Conservation (phyloP, 1,139 yeast genomes). For the Pichia norvegensis region DNA sequence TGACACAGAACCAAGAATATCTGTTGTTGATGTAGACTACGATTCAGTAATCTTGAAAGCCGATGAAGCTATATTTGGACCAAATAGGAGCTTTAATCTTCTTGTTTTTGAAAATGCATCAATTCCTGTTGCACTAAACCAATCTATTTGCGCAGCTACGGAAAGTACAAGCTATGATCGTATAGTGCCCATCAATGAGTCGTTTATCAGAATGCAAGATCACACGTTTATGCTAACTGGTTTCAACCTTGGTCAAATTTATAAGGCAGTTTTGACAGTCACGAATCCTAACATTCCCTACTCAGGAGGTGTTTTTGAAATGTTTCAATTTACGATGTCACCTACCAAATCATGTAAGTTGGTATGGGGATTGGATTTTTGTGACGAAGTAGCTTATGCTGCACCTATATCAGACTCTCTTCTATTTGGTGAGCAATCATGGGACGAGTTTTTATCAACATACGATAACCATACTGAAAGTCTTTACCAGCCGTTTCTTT, state of each 20-base stretch:
- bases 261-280: conserved; percentile 58
- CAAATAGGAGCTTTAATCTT: conserved; percentile 32
- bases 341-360: conserved; percentile 56
- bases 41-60: conserved; percentile 53
- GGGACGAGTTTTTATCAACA: conserved; percentile 31
- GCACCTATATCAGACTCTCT: conserved; percentile 54
- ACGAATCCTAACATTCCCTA: conserved; percentile 33
- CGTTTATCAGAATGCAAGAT: conserved; percentile 4
- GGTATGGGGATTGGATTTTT: conserved; percentile 67
- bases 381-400: conserved; percentile 76
- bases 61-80: conserved; percentile 7
- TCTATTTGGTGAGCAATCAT: conserved; percentile 20
- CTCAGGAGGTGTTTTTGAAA: conserved; percentile 64
- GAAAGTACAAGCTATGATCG: conserved; percentile 18
- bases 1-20: conserved; percentile 54
- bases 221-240: conserved; percentile 36
- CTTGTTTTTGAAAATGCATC: conserved; percentile 40
- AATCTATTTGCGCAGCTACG: conserved; percentile 70
- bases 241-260: conserved; percentile 53
- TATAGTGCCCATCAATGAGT: conserved; percentile 30
- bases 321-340: conserved; percentile 56
- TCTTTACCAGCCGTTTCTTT: conserved; percentile 58
- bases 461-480: conserved; percentile 60
- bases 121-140: conserved; percentile 38
- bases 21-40: conserved; percentile 66